Percentiles rank a stretch among this genome's conserved stretches.
These are phyloP conservation scores for Pezicula rhizophila DNA, from an alignment of 2,329 filamentous ascomycete species.

Conservation along the genomic window DNA sequence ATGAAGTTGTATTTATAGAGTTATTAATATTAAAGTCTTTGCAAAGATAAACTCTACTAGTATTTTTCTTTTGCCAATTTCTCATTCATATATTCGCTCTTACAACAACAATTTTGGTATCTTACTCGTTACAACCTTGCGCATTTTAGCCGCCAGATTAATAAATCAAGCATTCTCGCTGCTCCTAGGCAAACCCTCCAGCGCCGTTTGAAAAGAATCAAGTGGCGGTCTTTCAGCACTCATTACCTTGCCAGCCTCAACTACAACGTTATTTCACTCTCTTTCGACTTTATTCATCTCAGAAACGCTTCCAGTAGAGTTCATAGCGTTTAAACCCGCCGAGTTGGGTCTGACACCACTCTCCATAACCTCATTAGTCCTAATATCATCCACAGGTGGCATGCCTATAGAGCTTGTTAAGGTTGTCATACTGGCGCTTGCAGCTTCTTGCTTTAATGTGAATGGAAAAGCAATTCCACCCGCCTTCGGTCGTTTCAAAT, in stretches of 20 bases:
- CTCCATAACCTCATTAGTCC: constrained; percentile 9
- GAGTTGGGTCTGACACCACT: constrained; percentile 12
- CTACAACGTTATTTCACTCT: not conserved
- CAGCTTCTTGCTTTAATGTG: constrained; percentile 51
- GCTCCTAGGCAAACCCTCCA: constrained; percentile 23
- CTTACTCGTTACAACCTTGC: too few relatives aligned
- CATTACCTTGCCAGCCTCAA: constrained; percentile 15
- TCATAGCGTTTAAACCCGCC: constrained; percentile 5
- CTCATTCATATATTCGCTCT: too few relatives aligned
- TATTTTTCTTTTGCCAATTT: too few relatives aligned
- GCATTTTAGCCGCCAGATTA: too few relatives aligned
- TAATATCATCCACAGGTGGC: constrained; percentile 16
- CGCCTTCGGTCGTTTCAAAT: constrained; percentile 59
- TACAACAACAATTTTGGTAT: too few relatives aligned
- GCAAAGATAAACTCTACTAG: too few relatives aligned
- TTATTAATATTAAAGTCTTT: too few relatives aligned
- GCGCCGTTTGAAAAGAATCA: constrained; percentile 50
- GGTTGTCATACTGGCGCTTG: constrained; percentile 65
- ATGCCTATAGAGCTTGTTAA: constrained; percentile 35
- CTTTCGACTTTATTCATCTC: constrained; percentile 1
- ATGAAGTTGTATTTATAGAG: too few relatives aligned
- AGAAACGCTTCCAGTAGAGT: constrained; percentile 1
- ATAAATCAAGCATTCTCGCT: too few relatives aligned
- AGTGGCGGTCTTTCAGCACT: constrained; percentile 33
- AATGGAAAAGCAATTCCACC: constrained; percentile 70